Evolutionary conservation across 1,139 yeast species (phyloP).

Genomic region (Geotrichum macrosporum): DNA sequence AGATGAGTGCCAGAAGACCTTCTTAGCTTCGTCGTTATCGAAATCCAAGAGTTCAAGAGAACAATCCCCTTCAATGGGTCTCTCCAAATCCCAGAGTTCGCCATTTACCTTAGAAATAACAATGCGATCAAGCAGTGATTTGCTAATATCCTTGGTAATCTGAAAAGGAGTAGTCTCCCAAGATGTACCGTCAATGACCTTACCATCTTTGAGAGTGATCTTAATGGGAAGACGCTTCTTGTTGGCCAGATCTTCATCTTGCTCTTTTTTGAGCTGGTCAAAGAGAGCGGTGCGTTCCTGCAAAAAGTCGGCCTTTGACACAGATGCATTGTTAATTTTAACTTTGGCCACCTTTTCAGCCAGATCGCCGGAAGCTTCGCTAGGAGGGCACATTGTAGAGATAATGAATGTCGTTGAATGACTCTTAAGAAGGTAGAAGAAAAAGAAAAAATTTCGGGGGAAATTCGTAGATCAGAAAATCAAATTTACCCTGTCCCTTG

Average conservation of each 20-base stretch:
- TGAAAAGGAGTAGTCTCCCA: conserved; percentile 90
- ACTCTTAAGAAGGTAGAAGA: conserved; percentile 6
- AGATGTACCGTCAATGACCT: conserved; percentile 68
- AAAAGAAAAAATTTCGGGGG: conserved; percentile 1
- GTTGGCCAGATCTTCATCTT: conserved; percentile 65
- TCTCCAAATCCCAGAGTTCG: conserved; percentile 87
- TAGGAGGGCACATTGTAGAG: conserved; percentile 18
- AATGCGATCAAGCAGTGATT: conserved; percentile 81
- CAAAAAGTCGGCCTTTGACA: conserved; percentile 76
- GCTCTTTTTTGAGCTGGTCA: conserved; percentile 72
- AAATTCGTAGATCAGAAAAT: neutral
- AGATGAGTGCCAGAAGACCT: conserved; percentile 98
- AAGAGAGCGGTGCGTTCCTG: conserved; percentile 74
- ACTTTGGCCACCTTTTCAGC: conserved; percentile 21
- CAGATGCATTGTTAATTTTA: conserved; percentile 20
- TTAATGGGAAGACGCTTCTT: conserved; percentile 61
- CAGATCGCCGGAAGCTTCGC: conserved; percentile 21
- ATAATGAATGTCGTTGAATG: neutral
- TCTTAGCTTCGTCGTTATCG: conserved; percentile 81
- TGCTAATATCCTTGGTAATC: conserved; percentile 79
- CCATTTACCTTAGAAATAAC: conserved; percentile 91
- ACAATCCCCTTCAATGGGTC: conserved; percentile 80
- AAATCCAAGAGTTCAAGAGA: conserved; percentile 74
- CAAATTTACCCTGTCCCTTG: conserved; percentile 7
- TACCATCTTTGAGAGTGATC: conserved; percentile 84